Evolutionary conservation across 1,284 basidiomycete genomes (phyloP).

Genomic region (Phlebopus sp.): DNA sequence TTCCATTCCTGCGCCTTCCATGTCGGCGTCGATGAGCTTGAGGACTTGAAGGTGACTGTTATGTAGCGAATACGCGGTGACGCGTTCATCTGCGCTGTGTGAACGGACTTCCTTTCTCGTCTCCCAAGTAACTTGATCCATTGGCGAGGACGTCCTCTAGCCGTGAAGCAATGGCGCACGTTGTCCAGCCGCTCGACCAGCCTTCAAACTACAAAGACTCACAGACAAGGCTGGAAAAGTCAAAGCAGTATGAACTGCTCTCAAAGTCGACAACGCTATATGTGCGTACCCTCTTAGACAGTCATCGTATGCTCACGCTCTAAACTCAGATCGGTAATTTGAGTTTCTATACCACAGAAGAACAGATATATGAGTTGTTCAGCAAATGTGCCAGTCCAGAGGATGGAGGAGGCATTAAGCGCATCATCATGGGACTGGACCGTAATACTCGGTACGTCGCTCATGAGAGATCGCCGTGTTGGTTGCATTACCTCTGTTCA

Average conservation of each 20-base stretch:
- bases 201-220: slow-evolving; percentile 96
- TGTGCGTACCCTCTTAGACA: slow-evolving; percentile 41
- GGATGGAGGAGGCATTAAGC: slow-evolving; percentile 93
- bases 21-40: slow-evolving; percentile 33
- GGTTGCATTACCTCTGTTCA: slow-evolving; percentile 6
- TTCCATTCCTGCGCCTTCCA: slow-evolving; percentile 84
- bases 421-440: slow-evolving; percentile 99
- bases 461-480: slow-evolving; percentile 1
- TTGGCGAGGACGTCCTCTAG: background rate
- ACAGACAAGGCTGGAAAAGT: slow-evolving; percentile 71
- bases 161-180: slow-evolving; percentile 63
- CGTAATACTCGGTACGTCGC: slow-evolving; percentile 79
- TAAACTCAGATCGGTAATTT: slow-evolving; percentile 83
- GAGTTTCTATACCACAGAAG: slow-evolving; percentile 98
- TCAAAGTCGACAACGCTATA: slow-evolving; percentile 75
- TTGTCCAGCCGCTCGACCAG: slow-evolving; percentile 82
- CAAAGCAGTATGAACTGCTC: slow-evolving; percentile 68
- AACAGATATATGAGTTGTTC: slow-evolving; percentile 99
- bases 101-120: slow-evolving; percentile 26
- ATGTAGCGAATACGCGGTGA: slow-evolving; percentile 27
- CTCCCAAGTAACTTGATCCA: too few species aligned
- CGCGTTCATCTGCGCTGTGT: slow-evolving; percentile 30
- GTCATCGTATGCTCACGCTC: background rate
- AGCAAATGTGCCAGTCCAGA: slow-evolving; percentile 87
- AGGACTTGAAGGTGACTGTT: slow-evolving; percentile 15